Conservation (phyloP, 1,284 basidiomycete genomes). For the Marasmius sp. region DNA sequence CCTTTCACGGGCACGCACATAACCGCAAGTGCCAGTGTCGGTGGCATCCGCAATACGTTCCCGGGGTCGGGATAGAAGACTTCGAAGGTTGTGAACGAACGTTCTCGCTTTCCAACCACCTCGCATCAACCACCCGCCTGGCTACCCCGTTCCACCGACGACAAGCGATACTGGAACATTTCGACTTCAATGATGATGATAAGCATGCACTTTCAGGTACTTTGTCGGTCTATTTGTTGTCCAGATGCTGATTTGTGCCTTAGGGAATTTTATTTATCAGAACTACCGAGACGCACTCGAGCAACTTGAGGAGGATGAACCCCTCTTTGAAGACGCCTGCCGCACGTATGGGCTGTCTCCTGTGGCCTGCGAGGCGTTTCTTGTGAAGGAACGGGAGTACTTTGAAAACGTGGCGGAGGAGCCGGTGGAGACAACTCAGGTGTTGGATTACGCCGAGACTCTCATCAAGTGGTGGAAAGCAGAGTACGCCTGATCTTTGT, state of each 20-base stretch:
- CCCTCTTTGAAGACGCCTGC: not conserved
- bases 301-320: constrained; percentile 15
- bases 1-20: constrained; percentile 33
- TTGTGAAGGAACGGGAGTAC: constrained; percentile 19
- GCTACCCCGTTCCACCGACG: constrained; percentile 26
- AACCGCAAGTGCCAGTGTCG: constrained; percentile 29
- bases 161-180: constrained; percentile 21
- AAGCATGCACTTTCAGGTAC: constrained; percentile 18
- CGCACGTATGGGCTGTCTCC: constrained; percentile 1
- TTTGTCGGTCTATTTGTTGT: not conserved
- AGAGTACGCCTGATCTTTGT: constrained; percentile 12
- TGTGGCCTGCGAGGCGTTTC: constrained; percentile 21
- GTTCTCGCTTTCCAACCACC: constrained; percentile 29
- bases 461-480: constrained; percentile 10
- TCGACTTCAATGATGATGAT: constrained; percentile 18
- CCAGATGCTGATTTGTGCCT: not conserved
- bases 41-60: constrained; percentile 28
- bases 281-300: constrained; percentile 24
- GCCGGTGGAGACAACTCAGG: constrained; percentile 4
- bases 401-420: constrained; percentile 16
- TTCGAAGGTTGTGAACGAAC: constrained; percentile 30
- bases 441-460: constrained; percentile 17
- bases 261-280: not conserved
- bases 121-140: constrained; percentile 23
- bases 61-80: constrained; percentile 33